Evolutionary conservation across 2,329 filamentous ascomycete species (phyloP), one percentile per base, ranked within the genome.

Genomic region (Fusarium camptoceras): DNA sequence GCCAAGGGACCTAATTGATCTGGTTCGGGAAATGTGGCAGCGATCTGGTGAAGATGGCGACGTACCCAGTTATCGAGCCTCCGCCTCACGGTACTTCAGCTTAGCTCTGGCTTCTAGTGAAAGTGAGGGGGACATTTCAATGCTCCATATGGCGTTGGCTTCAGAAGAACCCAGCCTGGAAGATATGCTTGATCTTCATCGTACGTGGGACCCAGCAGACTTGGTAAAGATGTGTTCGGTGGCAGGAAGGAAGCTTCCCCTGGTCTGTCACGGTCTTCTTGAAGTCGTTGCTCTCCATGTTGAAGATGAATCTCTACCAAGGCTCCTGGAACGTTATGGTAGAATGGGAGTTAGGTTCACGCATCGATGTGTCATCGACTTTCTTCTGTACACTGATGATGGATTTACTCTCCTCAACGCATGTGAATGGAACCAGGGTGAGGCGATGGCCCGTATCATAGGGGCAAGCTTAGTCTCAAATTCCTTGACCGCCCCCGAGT

Each of bases 131-230:
- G 14, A 11, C 0, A 12, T 8, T 1, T 25, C 51, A 1, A n/a
- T 55, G 2, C n/a, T 46, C 5, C 1, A 6, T 15, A 4, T 22
- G 1, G 12, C 53, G 8, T 14, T 55, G 12, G 53, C 53, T 5
- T 28, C 30, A 1, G 24, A 39, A 5, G n/a, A 15, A 1, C 5
- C 2, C 4, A 4, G 8, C 1, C 2, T 56, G 2, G 24, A 30
- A 3, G 28, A 16, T 12, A 24, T 49, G 12, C n/a, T 56, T 0
- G n/a, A 56, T n/a, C 0, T 16, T 14, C 2, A 3, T 4, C 24
- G 10, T 15, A 6, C 5, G 0, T 15, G 44, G 11, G 9, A 16
- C 1, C 4, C 3, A 0, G 11, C 8, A 0, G 20, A 37, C 2
- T 0, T 48, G 8, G 14, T 1, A 8, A 27, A 5, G 2, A 10